Base-by-base conservation (phyloP, 371 early-diverging fungal genomes). In the Nosema bombycis region DNA sequence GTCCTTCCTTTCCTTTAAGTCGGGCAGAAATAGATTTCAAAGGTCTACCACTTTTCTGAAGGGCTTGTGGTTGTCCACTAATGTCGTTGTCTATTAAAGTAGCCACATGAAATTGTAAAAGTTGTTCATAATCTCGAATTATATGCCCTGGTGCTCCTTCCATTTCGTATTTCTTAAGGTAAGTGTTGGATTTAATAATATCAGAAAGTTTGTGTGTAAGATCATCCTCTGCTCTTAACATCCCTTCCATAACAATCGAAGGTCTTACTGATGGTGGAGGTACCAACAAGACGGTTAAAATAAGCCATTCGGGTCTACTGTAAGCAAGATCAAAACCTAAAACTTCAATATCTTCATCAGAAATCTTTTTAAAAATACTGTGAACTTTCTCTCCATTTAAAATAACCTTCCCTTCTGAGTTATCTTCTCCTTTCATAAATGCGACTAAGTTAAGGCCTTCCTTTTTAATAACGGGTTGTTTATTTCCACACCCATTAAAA, bases 1-100 rank as follows among this genome's bases (percentile, higher is more conserved):
- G 91, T 75, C 99, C 99, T 78, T 93, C 92, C 85, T 99, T 99
- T 62, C 99, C 99, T 89, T 98, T 99, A 70, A 99, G 87, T 73
- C 99, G 89, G 86, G 96, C 96, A 70, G 94, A 92, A 57, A 97
- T 89, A 78, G 96, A 96, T 82, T 88, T 84, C 63, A 89, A 89
- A 70, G 87, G 88, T 86, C 99, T 88, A 26, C 98, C 98, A 62
- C 91, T 85, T 90, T 89, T 94, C 82, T 98, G 98, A 71, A 92
- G 84, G 21, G 96, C 92, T 76, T 87, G 88, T 26, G 80, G 82
- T 72, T 83, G 85, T 78, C 24, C 37, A 54, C 58, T 55, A 18
- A 58, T 79, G 77, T 96, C 96, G 80, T 91, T 90, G 86, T 94
- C 96, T 78, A 99, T 94, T 82, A 93, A 94, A 91, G 94, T 91